Percentiles rank a stretch among this genome's conserved stretches.
These are phyloP conservation scores for Pyropia yezoensis DNA, from an alignment of 23 red algal genomes.

Conservation along the genomic window DNA sequence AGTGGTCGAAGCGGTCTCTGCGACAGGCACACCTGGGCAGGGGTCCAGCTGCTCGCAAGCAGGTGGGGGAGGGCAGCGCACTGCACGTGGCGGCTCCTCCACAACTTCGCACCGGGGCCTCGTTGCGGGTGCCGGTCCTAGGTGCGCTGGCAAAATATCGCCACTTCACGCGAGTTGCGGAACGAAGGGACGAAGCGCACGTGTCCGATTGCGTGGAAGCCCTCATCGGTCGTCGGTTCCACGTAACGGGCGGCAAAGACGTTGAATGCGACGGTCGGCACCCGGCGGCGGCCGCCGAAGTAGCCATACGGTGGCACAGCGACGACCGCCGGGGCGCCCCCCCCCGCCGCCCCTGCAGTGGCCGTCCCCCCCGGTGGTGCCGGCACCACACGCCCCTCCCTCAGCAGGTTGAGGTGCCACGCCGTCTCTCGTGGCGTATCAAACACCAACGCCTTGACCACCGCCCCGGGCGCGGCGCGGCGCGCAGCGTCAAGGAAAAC, in stretches of 20 bases:
- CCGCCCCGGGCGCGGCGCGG: slow-evolving; percentile 1
- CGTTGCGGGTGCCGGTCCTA: not conserved
- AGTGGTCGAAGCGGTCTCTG: no score
- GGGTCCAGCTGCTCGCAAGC: no score
- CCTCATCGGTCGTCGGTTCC: slow-evolving; percentile 27
- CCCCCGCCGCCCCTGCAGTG: not conserved
- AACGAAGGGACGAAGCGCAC: slow-evolving; percentile 44
- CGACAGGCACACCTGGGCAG: no score
- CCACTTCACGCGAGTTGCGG: slow-evolving; percentile 12
- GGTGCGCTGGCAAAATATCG: slow-evolving; percentile 26
- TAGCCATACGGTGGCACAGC: no score
- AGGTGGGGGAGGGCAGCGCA: no score
- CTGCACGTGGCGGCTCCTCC: no score
- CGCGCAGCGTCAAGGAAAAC: slow-evolving; percentile 42
- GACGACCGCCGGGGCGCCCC: not conserved
- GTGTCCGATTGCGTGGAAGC: slow-evolving; percentile 24
- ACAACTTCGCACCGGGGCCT: no score
- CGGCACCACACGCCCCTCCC: slow-evolving; percentile 5
- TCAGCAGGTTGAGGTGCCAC: slow-evolving; percentile 36
- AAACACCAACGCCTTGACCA: slow-evolving; percentile 29
- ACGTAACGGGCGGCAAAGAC: slow-evolving; percentile 10
- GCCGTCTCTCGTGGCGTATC: slow-evolving; percentile 6
- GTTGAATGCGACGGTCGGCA: slow-evolving; percentile 37
- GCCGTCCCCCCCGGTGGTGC: no score
- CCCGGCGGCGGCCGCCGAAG: not conserved